Base-by-base conservation (phyloP, 2,329 filamentous ascomycete genomes). In the Xylariaceae sp. region DNA sequence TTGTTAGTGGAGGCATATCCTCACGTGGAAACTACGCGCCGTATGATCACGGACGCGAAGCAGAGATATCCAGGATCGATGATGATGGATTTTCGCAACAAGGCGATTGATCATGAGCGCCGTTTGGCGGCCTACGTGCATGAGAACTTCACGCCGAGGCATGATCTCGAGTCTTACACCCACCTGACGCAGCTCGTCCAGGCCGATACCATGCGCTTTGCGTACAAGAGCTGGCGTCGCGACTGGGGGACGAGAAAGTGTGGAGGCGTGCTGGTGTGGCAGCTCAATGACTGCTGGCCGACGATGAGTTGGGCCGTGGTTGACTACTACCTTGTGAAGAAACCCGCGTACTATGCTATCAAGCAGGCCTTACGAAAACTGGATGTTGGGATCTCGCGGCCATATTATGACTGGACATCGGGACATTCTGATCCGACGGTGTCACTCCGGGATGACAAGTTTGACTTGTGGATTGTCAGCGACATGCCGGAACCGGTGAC, bases 21-120 rank as follows among this genome's bases (percentile, higher is more conserved):
- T 0, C 83, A 88, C 69, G 79, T 90, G 63, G 79, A 85, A 54
- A 92, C 90, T 0, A 86, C 90, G 61, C 81, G 84, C 50, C 74
- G 80, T 39, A 91, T 86, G 70, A 81, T 90, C 64, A 83, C 79
- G 1, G 66, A 75, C 7, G 71, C 73, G 17, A 72, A 75, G 48
- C 81, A 87, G 58, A 78, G 84, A 39, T 76, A 82, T 41, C 84
- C 88, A 1, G 87, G 90, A 62, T 91, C 87, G 3, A 83, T 84
- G 59, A 87, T 87, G 60, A 78, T 92, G 51, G 89, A 92, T 68
- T 92, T 90, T 69, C 89, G 92, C 74, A 93, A 92, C 75, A 92
- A 92, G 72, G 89, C 89, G 11, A 84, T 88, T 60, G 84, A 87
- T 1, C 88, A 92, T 68, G 88, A 92, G 71, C 80, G 88, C 41